Percentiles rank a stretch among this genome's conserved stretches.
Conservation (phyloP, 83 land plant genomes). For the Isoetes engelmannii region DNA sequence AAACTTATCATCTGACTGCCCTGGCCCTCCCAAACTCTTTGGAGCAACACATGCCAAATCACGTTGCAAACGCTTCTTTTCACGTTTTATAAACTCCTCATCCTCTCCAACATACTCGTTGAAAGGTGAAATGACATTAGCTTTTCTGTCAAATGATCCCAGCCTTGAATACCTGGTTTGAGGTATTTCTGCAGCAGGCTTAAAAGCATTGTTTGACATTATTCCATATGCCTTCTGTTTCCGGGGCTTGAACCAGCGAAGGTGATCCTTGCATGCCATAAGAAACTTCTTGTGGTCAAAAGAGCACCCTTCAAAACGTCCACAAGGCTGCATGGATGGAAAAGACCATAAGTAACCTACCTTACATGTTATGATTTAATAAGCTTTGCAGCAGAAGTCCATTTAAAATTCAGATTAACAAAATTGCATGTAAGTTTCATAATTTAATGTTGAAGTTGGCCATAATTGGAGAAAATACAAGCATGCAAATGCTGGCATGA, state of each 20-base stretch:
- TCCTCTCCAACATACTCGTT: constrained; percentile 85
- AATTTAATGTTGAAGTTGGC: no score
- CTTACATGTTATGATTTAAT: no score
- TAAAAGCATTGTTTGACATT: constrained; percentile 32
- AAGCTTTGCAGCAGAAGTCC: no score
- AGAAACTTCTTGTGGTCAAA: constrained; percentile 93
- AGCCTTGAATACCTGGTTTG: constrained; percentile 14
- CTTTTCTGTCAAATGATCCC: constrained; percentile 6
- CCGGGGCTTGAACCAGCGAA: constrained; percentile 62
- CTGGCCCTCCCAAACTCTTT: constrained; percentile 59
- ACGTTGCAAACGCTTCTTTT: constrained; percentile 77
- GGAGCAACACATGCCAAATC: constrained; percentile 78
- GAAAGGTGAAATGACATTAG: constrained; percentile 1
- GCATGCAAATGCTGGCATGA: no score
- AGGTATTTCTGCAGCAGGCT: constrained; percentile 38
- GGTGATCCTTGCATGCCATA: constrained; percentile 84
- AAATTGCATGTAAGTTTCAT: no score
- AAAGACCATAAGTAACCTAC: background rate
- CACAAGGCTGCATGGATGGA: constrained; percentile 73
- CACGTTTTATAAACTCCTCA: constrained; percentile 89
- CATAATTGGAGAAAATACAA: no score
- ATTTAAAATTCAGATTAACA: no score
- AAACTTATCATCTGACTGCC: constrained; percentile 8
- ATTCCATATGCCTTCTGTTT: constrained; percentile 28
- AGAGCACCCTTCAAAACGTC: constrained; percentile 68